Percentiles rank a stretch among this genome's conserved stretches.
Evolutionary conservation across 2,329 filamentous ascomycete genomes (phyloP).

Genomic region (Fusarium caatingaense): DNA sequence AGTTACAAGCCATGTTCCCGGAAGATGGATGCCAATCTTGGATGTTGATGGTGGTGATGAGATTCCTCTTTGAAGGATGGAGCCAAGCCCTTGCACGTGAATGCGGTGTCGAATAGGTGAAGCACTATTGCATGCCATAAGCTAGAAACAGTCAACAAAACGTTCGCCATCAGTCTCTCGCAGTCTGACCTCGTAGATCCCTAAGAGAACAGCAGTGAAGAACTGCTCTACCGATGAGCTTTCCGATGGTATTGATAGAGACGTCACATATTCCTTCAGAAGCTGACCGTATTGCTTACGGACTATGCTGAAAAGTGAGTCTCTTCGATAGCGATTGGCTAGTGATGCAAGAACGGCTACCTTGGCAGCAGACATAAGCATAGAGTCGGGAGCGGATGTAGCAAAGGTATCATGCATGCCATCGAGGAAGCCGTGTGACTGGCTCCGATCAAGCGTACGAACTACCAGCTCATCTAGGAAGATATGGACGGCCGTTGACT

Average conservation of each 20-base stretch:
- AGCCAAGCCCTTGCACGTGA: slow-evolving; percentile 1
- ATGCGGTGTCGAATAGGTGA: not conserved
- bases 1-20: slow-evolving; percentile 6
- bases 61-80: slow-evolving; percentile 3
- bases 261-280: not conserved
- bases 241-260: not conserved
- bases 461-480: slow-evolving; percentile 14
- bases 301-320: not conserved
- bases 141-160: not conserved
- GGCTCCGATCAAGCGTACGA: not conserved
- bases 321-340: not conserved
- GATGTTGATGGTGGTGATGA: not conserved
- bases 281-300: slow-evolving; percentile 12
- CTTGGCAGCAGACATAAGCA: slow-evolving; percentile 11
- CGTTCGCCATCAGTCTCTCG: rapidly evolving
- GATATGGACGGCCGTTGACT: not conserved
- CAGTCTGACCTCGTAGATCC: slow-evolving; percentile 2
- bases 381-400: not conserved
- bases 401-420: slow-evolving; percentile 12
- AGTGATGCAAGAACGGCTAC: slow-evolving; percentile 10
- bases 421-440: slow-evolving; percentile 17
- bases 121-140: slow-evolving; percentile 2
- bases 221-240: slow-evolving; percentile 4
- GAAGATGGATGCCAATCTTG: slow-evolving; percentile 2
- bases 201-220: slow-evolving; percentile 7